Evolutionary conservation across 805 yeast genomes (phyloP).

Genomic region (Ogataea paradorogensis): DNA sequence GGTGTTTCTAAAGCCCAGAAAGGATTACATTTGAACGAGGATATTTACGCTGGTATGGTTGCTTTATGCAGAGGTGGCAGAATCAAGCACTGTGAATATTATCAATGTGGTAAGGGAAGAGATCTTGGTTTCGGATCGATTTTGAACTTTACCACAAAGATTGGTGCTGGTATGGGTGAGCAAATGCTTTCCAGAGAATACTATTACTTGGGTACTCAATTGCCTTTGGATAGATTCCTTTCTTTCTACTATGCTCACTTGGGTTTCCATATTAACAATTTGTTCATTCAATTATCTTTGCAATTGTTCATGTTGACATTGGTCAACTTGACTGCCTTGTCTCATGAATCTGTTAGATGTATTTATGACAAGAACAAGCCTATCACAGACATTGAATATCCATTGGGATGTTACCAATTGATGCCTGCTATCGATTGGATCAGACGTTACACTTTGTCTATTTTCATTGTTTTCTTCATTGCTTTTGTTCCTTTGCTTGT

Average conservation of each 20-base stretch:
- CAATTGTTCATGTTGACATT: constrained; percentile 69
- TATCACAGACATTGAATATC: constrained; percentile 60
- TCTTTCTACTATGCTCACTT: constrained; percentile 85
- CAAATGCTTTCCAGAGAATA: constrained; percentile 84
- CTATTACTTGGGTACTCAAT: constrained; percentile 74
- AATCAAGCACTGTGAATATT: constrained; percentile 82
- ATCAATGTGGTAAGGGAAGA: constrained; percentile 89
- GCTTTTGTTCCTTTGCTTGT: constrained; percentile 76
- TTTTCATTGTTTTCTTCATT: constrained; percentile 77
- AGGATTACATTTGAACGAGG: constrained; percentile 83
- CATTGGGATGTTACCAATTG: constrained; percentile 72
- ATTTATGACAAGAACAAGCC: constrained; percentile 63
- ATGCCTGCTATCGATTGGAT: constrained; percentile 77
- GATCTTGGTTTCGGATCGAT: constrained; percentile 86
- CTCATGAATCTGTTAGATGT: constrained; percentile 71
- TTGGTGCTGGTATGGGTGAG: constrained; percentile 94
- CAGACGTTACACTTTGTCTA: constrained; percentile 75
- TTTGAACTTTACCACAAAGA: constrained; percentile 80
- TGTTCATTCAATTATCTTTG: constrained; percentile 72
- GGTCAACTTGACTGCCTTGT: constrained; percentile 68
- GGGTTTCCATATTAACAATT: constrained; percentile 81
- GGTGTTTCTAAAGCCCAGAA: constrained; percentile 86
- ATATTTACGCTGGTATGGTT: constrained; percentile 86
- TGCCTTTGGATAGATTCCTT: constrained; percentile 76
- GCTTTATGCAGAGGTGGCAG: constrained; percentile 82